Evolutionary conservation across 345 rosid species (phyloP).

Genomic region (Balakata baccata): DNA sequence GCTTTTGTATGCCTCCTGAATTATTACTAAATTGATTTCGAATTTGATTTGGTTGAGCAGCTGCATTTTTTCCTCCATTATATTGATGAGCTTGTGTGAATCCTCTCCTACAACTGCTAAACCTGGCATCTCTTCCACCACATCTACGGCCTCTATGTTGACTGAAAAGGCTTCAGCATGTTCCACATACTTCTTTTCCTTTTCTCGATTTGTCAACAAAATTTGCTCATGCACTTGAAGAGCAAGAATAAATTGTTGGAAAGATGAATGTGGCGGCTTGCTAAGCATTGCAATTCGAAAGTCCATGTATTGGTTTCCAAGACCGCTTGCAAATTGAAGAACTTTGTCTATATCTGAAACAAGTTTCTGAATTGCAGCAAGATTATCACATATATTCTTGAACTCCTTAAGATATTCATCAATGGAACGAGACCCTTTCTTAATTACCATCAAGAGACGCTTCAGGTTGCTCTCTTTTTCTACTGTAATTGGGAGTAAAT

Average conservation of each 20-base stretch:
- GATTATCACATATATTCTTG: neutral
- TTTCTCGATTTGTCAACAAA: neutral
- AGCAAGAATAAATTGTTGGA: neutral
- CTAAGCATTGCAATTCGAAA: neutral
- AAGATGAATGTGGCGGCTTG: neutral
- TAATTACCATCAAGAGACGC: neutral
- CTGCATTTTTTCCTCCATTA: neutral
- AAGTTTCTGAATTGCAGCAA: neutral
- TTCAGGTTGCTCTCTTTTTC: neutral
- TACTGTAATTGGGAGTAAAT: neutral
- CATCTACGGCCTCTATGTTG: neutral
- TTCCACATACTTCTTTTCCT: neutral
- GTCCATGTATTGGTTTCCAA: neutral
- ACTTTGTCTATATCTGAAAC: neutral
- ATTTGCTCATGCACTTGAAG: neutral
- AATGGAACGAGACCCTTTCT: neutral
- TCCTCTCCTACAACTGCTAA: neutral
- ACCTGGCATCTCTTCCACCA: neutral
- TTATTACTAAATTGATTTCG: neutral
- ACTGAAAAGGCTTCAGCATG: conserved; percentile 1
- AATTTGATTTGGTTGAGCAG: neutral
- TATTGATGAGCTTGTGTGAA: neutral
- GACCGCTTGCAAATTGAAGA: conserved; percentile 2
- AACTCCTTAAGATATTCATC: neutral
- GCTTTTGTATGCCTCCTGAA: neutral